phyloP scores from a whole-genome alignment of 345 rosid species.

The Garcia nutans region DNA sequence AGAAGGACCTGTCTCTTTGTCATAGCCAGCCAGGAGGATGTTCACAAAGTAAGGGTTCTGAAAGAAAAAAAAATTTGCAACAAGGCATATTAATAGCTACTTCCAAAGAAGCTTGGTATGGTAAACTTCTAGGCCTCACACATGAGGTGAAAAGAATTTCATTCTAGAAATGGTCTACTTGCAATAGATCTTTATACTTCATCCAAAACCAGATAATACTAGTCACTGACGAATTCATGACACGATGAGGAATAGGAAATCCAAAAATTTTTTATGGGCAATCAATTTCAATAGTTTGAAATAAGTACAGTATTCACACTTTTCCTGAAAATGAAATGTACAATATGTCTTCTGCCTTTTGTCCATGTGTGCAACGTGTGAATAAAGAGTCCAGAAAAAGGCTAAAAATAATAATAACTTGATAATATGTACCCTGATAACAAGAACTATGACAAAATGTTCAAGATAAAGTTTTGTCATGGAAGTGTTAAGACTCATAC shows the following conservation, averaged over 20 bases:
- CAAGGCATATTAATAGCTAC: neutral
- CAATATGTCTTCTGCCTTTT: too few species aligned
- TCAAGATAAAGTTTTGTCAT: too few species aligned
- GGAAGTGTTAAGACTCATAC: neutral
- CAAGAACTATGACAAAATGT: too few species aligned
- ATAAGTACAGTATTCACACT: neutral
- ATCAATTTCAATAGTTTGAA: too few species aligned
- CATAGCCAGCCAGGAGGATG: conserved; percentile 92
- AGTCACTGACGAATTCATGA: neutral
- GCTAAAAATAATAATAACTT: too few species aligned
- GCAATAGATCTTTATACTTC: too few species aligned
- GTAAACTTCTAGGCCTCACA: neutral
- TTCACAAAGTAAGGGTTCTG: conserved; percentile 89
- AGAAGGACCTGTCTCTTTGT: conserved; percentile 88
- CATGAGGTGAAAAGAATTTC: neutral
- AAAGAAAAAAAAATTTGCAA: conserved; percentile 5
- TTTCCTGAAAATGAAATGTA: neutral
- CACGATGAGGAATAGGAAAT: neutral
- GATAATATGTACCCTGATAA: too few species aligned
- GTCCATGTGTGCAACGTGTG: neutral
- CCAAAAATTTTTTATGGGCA: too few species aligned
- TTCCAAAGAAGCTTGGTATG: neutral
- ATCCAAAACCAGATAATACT: neutral
- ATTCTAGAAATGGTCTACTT: neutral
- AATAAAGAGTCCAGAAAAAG: too few species aligned